These are phyloP conservation scores for Craterostigma plantagineum DNA, from an alignment of 257 asterid genomes.

Conservation along the genomic window DNA sequence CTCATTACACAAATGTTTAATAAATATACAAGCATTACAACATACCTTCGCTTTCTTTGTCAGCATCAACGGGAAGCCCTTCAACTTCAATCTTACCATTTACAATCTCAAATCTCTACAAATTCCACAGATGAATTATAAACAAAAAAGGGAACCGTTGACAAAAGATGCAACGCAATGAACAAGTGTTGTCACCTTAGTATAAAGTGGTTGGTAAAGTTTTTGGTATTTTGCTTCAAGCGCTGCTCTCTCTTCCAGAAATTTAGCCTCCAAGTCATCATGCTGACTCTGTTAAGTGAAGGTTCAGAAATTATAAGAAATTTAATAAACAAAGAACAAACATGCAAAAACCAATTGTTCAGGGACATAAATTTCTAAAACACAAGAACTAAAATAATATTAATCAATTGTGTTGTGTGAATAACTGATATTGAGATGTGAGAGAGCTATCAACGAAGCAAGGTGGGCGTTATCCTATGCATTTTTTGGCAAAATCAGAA, in stretches of 20 bases:
- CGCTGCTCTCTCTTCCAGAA: constrained; percentile 40
- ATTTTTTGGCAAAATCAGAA: no score
- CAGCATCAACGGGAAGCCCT: constrained; percentile 11
- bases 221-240: constrained; percentile 57
- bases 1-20: background rate
- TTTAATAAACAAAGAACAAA: background rate
- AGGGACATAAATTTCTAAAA: background rate
- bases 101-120: constrained; percentile 46
- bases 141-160: background rate
- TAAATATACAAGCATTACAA: background rate
- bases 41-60: background rate
- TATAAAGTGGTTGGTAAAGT: constrained; percentile 38
- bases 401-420: no score
- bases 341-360: background rate
- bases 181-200: constrained; percentile 25
- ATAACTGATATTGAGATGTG: no score
- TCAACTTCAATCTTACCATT: constrained; percentile 34
- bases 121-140: background rate
- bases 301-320: background rate
- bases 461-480: no score
- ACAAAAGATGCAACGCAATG: background rate
- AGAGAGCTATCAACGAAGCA: no score
- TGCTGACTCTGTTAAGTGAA: constrained; percentile 27
- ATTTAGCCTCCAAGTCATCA: constrained; percentile 42
- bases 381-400: background rate